Evolutionary conservation across 75 land plant genomes (phyloP).

Genomic region (Sequoiadendron giganteum): DNA sequence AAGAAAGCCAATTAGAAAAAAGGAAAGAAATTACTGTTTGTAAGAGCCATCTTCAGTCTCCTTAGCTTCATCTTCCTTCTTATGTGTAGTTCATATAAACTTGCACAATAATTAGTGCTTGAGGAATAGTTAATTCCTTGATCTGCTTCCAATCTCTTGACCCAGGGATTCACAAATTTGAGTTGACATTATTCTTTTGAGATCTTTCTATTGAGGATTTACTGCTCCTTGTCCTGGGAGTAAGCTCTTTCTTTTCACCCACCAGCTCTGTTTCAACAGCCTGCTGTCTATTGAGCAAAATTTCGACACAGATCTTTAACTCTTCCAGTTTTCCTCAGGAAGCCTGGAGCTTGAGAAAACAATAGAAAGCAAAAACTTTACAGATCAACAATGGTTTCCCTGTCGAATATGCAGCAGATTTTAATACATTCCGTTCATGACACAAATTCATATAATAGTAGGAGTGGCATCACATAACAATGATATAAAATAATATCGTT

Average conservation of each 20-base stretch:
- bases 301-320: not conserved
- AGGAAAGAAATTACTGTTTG: not conserved
- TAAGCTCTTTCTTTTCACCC: not conserved
- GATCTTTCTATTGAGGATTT: not conserved
- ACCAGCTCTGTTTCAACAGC: not conserved
- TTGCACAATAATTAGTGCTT: not conserved
- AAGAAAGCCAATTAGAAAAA: not conserved
- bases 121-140: not conserved
- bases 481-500: not conserved
- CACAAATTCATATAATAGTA: not conserved
- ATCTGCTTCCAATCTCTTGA: not conserved
- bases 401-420: not conserved
- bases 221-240: not conserved
- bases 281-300: not conserved
- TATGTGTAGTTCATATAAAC: not conserved
- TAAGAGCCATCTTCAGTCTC: not conserved
- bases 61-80: not conserved
- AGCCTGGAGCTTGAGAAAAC: not conserved
- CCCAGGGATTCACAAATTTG: not conserved
- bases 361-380: not conserved
- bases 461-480: not conserved
- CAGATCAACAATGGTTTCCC: not conserved
- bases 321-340: not conserved
- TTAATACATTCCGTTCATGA: not conserved
- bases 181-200: not conserved